Evolutionary conservation across 1,284 basidiomycete genomes (phyloP).

Genomic region (Malassezia sp.): DNA sequence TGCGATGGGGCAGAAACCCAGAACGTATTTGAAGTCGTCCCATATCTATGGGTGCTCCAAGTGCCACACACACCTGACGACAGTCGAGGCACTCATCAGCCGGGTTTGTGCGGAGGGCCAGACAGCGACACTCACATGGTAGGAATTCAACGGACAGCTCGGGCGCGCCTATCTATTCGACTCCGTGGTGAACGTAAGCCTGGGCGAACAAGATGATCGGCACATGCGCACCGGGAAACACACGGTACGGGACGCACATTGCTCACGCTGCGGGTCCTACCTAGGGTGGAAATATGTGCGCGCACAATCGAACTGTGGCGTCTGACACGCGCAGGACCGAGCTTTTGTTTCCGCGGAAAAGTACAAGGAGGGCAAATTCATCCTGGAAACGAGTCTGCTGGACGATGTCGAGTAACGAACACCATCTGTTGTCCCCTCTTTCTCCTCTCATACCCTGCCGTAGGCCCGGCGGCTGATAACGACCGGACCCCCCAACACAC

Average conservation of each 20-base stretch:
- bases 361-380: slow-evolving; percentile 97
- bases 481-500: too few relatives aligned
- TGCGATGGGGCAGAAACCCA: slow-evolving; percentile 73
- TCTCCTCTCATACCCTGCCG: too few relatives aligned
- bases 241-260: slow-evolving; percentile 87
- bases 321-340: slow-evolving; percentile 57
- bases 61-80: slow-evolving; percentile 87
- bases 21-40: slow-evolving; percentile 67
- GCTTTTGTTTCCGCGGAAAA: slow-evolving; percentile 81
- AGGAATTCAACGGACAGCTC: slow-evolving; percentile 62
- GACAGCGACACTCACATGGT: background rate
- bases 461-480: too few relatives aligned
- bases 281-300: slow-evolving; percentile 97
- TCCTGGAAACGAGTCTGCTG: slow-evolving; percentile 64
- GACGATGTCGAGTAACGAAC: slow-evolving; percentile 20
- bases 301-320: slow-evolving; percentile 22
- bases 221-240: slow-evolving; percentile 95
- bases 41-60: slow-evolving; percentile 80
- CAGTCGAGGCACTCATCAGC: slow-evolving; percentile 81
- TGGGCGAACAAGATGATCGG: slow-evolving; percentile 76
- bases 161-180: slow-evolving; percentile 88
- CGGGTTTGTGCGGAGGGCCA: slow-evolving; percentile 50
- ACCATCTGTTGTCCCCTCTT: too few relatives aligned
- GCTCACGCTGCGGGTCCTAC: slow-evolving; percentile 69
- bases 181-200: slow-evolving; percentile 74